Conservation (phyloP, 192 early-diverging fungal genomes). For the Spizellomyces punctatus region DNA sequence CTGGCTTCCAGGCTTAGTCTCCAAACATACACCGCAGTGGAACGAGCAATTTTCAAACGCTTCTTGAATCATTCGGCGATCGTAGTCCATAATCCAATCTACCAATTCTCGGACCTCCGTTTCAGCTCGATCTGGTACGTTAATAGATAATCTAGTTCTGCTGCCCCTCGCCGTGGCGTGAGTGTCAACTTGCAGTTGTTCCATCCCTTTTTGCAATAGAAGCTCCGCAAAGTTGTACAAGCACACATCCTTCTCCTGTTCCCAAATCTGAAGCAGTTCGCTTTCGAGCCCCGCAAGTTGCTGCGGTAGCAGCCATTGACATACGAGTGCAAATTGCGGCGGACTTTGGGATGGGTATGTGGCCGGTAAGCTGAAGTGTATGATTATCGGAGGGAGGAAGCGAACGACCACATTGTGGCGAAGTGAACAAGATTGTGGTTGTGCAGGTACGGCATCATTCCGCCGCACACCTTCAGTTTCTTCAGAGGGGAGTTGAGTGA, state of each 20-base stretch:
- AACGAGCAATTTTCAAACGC: constrained; percentile 28
- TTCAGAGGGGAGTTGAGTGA: not conserved
- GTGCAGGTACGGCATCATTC: not conserved
- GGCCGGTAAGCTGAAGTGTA: constrained; percentile 8
- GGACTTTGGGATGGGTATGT: constrained; percentile 12
- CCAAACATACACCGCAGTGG: constrained; percentile 41
- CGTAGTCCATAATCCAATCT: constrained; percentile 22
- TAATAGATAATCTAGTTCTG: not conserved
- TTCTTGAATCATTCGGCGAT: not conserved
- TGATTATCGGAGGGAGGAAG: constrained; percentile 15
- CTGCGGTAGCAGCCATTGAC: constrained; percentile 13
- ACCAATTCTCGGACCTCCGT: not conserved
- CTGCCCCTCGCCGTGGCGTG: not conserved
- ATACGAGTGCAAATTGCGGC: constrained; percentile 5
- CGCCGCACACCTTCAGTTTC: not conserved
- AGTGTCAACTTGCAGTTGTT: not conserved
- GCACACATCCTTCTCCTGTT: constrained; percentile 15
- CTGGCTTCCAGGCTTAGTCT: constrained; percentile 11
- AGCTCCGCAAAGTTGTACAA: constrained; percentile 19
- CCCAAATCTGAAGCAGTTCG: constrained; percentile 5
- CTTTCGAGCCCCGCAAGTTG: not conserved
- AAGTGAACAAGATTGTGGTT: too few species aligned
- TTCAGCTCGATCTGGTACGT: not conserved
- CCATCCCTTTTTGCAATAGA: not conserved
- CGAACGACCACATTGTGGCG: not conserved